phyloP scores from a whole-genome alignment of 352 stramenopile species.

The Phytopythium sindhum region DNA sequence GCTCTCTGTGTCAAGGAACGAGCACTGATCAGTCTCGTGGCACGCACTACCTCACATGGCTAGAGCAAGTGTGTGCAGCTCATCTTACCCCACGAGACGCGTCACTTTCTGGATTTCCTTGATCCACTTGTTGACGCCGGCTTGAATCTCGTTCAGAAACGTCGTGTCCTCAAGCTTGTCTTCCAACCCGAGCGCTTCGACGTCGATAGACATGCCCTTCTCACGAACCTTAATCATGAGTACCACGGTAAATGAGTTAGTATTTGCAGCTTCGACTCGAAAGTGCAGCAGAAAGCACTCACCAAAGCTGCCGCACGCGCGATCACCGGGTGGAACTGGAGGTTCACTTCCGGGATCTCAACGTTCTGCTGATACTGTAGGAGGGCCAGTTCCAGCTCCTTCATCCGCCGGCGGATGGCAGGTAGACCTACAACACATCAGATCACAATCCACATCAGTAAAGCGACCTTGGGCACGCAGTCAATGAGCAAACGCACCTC shows the following conservation, averaged over 20 bases:
- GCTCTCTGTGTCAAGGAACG: constrained; percentile 36
- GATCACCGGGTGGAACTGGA: constrained; percentile 88
- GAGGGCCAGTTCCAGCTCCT: constrained; percentile 92
- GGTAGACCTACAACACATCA: constrained; percentile 50
- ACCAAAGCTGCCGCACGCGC: constrained; percentile 68
- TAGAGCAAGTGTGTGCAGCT: background rate
- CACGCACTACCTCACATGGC: background rate
- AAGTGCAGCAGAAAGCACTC: background rate
- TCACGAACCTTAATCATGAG: constrained; percentile 43
- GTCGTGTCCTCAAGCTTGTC: constrained; percentile 81
- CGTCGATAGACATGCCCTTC: constrained; percentile 73
- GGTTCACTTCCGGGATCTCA: constrained; percentile 91
- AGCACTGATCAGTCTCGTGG: background rate
- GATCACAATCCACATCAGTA: background rate
- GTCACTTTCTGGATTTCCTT: constrained; percentile 95
- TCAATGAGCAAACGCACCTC: constrained; percentile 24
- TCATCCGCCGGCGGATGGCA: constrained; percentile 89
- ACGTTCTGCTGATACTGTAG: constrained; percentile 94
- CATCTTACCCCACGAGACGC: constrained; percentile 63
- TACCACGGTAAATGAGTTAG: background rate
- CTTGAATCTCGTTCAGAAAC: constrained; percentile 87
- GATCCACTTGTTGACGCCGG: constrained; percentile 92
- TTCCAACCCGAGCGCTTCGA: constrained; percentile 76
- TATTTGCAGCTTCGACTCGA: background rate
- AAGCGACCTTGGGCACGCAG: background rate